These are phyloP conservation scores for Daldinia grandis DNA, from an alignment of 495 filamentous ascomycete species.

Conservation along the genomic window DNA sequence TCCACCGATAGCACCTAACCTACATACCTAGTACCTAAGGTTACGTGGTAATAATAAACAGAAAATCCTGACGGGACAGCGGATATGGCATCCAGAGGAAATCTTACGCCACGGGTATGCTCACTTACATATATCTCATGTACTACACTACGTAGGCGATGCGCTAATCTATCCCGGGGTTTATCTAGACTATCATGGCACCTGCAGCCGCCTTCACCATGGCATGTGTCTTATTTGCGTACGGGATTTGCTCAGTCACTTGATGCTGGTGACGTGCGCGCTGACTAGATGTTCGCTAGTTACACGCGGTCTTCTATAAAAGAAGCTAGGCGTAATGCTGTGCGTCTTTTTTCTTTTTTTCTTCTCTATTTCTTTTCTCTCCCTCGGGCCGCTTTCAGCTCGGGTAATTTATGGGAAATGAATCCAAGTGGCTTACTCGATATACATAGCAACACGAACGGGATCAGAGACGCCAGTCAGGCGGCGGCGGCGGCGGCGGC, in stretches of 20 bases:
- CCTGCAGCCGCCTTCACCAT: slow-evolving; percentile 59
- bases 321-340: slow-evolving; percentile 55
- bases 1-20: neutral
- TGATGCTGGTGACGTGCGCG: neutral
- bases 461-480: slow-evolving; percentile 26
- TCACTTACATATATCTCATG: too few relatives aligned
- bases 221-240: slow-evolving; percentile 56
- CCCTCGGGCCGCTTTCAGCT: neutral
- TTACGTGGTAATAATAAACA: too few relatives aligned
- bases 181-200: slow-evolving; percentile 52
- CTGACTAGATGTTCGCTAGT: slow-evolving; percentile 31
- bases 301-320: slow-evolving; percentile 55
- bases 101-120: slow-evolving; percentile 36
- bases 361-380: too few relatives aligned
- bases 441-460: slow-evolving; percentile 33
- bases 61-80: too few relatives aligned
- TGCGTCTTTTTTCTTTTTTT: slow-evolving; percentile 30
- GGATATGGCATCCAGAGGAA: slow-evolving; percentile 31
- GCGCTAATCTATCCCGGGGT: slow-evolving; percentile 13
- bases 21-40: too few relatives aligned
- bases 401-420: neutral
- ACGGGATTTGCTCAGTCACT: neutral
- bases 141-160: too few relatives aligned
- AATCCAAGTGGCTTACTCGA: neutral
- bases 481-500: neutral